A percentile compares a stretch with the other conserved stretches of the same genome.
phyloP scores from a whole-genome alignment of 2,329 filamentous ascomycete genomes.

The Cryphonectria japonica region DNA sequence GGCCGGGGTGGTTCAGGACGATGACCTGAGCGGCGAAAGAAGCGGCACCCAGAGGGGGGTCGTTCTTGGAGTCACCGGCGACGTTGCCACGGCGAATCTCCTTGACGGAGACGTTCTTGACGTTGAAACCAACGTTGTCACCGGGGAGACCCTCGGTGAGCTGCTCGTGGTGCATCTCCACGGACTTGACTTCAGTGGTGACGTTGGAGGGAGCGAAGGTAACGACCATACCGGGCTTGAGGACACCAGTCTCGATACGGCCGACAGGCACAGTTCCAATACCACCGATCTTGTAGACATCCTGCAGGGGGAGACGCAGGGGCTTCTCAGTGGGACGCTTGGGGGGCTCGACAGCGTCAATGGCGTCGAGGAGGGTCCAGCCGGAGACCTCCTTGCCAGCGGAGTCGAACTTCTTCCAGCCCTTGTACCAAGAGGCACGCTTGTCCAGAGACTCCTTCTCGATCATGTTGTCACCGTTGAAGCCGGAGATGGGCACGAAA shows the following conservation, averaged over 20 bases:
- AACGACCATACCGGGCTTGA: slow-evolving; percentile 91
- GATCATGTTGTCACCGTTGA: slow-evolving; percentile 99
- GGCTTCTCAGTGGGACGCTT: slow-evolving; percentile 97
- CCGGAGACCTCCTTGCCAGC: slow-evolving; percentile 83
- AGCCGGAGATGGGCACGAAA: slow-evolving; percentile 99
- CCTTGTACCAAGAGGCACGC: slow-evolving; percentile 85
- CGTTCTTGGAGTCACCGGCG: slow-evolving; percentile 99
- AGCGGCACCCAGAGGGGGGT: slow-evolving; percentile 85
- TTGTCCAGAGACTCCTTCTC: slow-evolving; percentile 86
- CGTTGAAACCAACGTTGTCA: slow-evolving; percentile 99
- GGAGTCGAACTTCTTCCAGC: slow-evolving; percentile 94
- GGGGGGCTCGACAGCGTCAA: slow-evolving; percentile 92
- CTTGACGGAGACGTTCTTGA: slow-evolving; percentile 99
- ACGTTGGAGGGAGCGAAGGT: slow-evolving; percentile 98
- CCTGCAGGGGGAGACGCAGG: slow-evolving; percentile 99
- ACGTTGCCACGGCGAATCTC: slow-evolving; percentile 99
- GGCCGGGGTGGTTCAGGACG: slow-evolving; percentile 99
- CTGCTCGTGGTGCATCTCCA: slow-evolving; percentile 99
- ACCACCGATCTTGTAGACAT: slow-evolving; percentile 99
- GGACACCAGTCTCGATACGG: slow-evolving; percentile 99
- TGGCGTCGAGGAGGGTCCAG: slow-evolving; percentile 99
- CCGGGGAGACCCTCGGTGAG: slow-evolving; percentile 91
- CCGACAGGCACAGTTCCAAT: slow-evolving; percentile 99
- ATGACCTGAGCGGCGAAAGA: slow-evolving; percentile 99
- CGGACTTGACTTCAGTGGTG: slow-evolving; percentile 99